Percentiles rank a stretch among this genome's conserved stretches.
Evolutionary conservation across 2,329 filamentous ascomycete genomes (phyloP).

Genomic region (Venturia pyrina): DNA sequence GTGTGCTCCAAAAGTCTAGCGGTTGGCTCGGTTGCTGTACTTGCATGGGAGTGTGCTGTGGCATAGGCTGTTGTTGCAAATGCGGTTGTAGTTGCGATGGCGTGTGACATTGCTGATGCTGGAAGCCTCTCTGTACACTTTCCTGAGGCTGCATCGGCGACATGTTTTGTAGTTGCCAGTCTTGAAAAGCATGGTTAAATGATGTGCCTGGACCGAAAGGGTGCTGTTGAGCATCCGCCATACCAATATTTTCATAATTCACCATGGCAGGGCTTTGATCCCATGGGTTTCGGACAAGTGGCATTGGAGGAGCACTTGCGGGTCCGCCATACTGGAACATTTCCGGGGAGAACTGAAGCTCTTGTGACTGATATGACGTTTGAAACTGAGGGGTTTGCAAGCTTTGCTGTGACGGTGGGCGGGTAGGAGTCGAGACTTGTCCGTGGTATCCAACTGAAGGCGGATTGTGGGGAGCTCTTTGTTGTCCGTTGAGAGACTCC

Average conservation of each 20-base stretch:
- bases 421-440: constrained; percentile 16
- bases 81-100: background rate
- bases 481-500: constrained; percentile 27
- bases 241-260: background rate
- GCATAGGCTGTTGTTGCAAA: background rate
- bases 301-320: constrained; percentile 46
- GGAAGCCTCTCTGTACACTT: constrained; percentile 11
- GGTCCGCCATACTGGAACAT: constrained; percentile 45
- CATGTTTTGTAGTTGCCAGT: constrained; percentile 14
- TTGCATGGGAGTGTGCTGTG: background rate
- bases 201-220: constrained; percentile 9
- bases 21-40: constrained; percentile 2
- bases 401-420: constrained; percentile 17
- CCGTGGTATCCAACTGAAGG: constrained; percentile 32
- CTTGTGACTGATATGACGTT: constrained; percentile 38
- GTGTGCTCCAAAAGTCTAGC: constrained; percentile 9
- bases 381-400: constrained; percentile 19
- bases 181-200: constrained; percentile 30
- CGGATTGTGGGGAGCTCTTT: constrained; percentile 19
- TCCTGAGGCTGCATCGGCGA: constrained; percentile 18
- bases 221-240: constrained; percentile 11
- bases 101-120: background rate
- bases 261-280: constrained; percentile 20
- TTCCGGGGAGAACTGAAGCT: constrained; percentile 48
- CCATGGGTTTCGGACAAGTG: constrained; percentile 32